A percentile compares a stretch with the other conserved stretches of the same genome.
These are phyloP conservation scores for Mucor circinelloides DNA, from an alignment of 371 early-diverging fungal genomes.

Conservation along the genomic window DNA sequence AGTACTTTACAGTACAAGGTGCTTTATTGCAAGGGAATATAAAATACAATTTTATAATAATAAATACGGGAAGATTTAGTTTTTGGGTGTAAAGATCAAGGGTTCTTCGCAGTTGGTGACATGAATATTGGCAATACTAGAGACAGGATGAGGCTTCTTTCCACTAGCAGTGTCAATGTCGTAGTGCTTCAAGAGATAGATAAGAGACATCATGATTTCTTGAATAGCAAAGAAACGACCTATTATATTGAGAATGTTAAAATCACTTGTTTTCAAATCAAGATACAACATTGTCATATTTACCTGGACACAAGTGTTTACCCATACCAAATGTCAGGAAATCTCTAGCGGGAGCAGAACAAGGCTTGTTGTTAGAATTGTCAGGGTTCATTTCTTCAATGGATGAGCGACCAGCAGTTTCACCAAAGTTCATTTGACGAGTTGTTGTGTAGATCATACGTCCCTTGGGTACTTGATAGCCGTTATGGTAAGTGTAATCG, in stretches of 20 bases:
- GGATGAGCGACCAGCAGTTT: conserved; percentile 7
- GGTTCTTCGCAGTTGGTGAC: conserved; percentile 25
- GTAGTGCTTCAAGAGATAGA: conserved; percentile 27
- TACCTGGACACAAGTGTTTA: conserved; percentile 37
- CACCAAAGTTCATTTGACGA: conserved; percentile 36
- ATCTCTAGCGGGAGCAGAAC: conserved; percentile 30
- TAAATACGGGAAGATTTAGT: background rate
- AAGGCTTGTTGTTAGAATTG: conserved; percentile 14
- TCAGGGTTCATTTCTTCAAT: conserved; percentile 34
- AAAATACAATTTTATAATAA: background rate
- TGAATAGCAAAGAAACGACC: conserved; percentile 58
- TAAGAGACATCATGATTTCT: conserved; percentile 44
- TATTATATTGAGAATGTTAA: conserved; percentile 6
- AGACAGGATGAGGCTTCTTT: conserved; percentile 21
- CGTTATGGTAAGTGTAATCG: conserved; percentile 38
- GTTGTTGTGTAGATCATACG: conserved; percentile 23
- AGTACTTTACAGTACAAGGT: too few species aligned
- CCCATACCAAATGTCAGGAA: conserved; percentile 41
- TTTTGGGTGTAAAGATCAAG: conserved; percentile 21
- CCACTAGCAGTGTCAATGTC: conserved; percentile 26
- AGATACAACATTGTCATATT: background rate
- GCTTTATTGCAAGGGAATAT: background rate
- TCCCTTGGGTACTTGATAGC: conserved; percentile 41
- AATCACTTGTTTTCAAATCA: background rate
- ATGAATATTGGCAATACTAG: conserved; percentile 18